Evolutionary conservation across 768 basidiomycete species (phyloP), one percentile per base, ranked within the genome.

Genomic region (Polyporus arcularius): DNA sequence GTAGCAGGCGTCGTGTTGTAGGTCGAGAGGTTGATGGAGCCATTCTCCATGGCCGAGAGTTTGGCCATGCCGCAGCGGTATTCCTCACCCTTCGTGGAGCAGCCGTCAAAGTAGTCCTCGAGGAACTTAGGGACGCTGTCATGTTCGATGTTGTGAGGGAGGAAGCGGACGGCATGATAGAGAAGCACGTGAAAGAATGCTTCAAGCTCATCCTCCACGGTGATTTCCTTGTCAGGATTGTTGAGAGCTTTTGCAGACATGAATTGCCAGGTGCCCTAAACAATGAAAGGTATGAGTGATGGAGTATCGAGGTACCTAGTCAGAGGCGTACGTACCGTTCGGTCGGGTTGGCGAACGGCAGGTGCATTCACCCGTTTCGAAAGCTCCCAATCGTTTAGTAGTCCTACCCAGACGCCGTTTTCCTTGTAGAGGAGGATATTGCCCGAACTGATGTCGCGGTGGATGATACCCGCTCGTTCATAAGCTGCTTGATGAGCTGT

Each of bases 371-470:
- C 39, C 4, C 35, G n/a, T 46, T 53, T 59, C 14, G 63, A 43
- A 5, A 56, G 21, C 35, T 64, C 63, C 63, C 63, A 64, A 39
- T 64, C 63, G 9, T 41, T 53, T 1, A 64, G 63, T 4, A 46
- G n/a, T 10, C 39, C 56, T 3, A 10, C 14, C n/a, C n/a, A 4
- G n/a, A 15, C 28, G 26, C n/a, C 11, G 9, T 9, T 7, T 30
- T 28, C 5, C 10, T 30, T 5, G 3, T 40, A 15, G 28, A 62
- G 35, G 15, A 62, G 56, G 18, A 62, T 49, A 26, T 62, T 62
- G 0, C 51, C 55, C 3, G 50, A 30, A 16, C 61, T 62, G 50
- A 64, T 60, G 45, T 58, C 63, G 4, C 63, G 48, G 21, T 58
- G 58, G 7, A 64, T 28, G 21, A 55, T 16, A 14, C 43, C 49